phyloP scores from a whole-genome alignment of 2,329 filamentous ascomycete species.

The Rutstroemia sp. region DNA sequence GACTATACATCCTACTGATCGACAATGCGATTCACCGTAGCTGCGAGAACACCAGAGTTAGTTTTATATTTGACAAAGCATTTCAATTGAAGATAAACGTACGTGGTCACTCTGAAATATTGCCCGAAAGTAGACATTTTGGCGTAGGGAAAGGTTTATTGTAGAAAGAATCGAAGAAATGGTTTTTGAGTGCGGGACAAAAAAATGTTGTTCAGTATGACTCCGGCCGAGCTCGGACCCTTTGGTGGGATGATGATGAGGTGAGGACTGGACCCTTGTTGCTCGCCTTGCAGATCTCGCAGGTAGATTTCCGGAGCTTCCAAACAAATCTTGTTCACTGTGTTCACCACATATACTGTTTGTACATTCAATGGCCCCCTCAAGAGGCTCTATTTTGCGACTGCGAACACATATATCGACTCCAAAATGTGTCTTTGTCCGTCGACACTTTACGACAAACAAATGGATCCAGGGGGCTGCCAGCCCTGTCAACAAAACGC shows the following conservation, averaged over 20 bases:
- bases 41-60: constrained; percentile 13
- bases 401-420: neutral
- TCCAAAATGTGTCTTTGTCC: neutral
- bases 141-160: neutral
- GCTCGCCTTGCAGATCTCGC: neutral
- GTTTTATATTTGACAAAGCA: neutral
- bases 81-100: constrained; percentile 15
- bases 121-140: constrained; percentile 82
- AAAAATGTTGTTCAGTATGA: constrained; percentile 18
- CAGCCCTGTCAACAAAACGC: constrained; percentile 40
- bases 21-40: constrained; percentile 84
- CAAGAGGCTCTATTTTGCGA: neutral
- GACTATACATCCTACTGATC: constrained; percentile 88
- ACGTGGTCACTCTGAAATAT: constrained; percentile 74
- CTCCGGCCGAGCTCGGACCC: constrained; percentile 19
- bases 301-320: neutral
- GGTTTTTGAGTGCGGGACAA: neutral
- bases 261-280: neutral
- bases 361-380: neutral
- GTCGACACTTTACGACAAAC: neutral
- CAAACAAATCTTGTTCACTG: neutral
- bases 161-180: neutral
- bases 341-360: neutral
- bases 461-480: constrained; percentile 13
- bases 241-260: neutral